Conservation (phyloP, 306 rosid genomes). For the Pachyrhizus erosus region DNA sequence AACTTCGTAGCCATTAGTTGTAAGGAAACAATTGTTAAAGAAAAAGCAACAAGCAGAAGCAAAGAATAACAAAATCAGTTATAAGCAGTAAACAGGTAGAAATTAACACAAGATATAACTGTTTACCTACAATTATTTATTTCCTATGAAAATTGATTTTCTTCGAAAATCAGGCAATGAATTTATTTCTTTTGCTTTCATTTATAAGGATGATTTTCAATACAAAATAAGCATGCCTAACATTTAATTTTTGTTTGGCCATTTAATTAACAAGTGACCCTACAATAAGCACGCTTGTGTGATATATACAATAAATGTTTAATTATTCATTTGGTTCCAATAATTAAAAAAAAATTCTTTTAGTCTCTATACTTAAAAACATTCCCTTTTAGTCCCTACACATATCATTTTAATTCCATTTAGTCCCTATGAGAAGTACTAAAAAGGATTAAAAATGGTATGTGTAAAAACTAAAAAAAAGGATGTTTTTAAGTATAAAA, state of each 20-base stretch:
- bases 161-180: not conserved
- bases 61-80: not conserved
- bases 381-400: no score
- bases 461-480: no score
- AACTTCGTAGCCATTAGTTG: not conserved
- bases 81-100: not conserved
- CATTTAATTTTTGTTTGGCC: not conserved
- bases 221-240: not conserved
- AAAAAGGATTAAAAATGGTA: no score
- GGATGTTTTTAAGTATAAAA: no score
- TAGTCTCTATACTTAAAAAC: no score
- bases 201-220: constrained; percentile 8
- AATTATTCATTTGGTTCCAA: no score
- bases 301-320: not conserved
- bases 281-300: not conserved
- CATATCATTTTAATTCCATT: no score
- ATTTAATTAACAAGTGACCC: constrained; percentile 32
- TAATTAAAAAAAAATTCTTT: no score
- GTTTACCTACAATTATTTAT: not conserved
- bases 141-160: not conserved
- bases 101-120: not conserved
- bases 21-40: not conserved
- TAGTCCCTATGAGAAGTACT: no score
- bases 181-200: not conserved
- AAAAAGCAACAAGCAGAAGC: not conserved